phyloP scores from a whole-genome alignment of 1,284 basidiomycete genomes.

The Phlebopus sp. region DNA sequence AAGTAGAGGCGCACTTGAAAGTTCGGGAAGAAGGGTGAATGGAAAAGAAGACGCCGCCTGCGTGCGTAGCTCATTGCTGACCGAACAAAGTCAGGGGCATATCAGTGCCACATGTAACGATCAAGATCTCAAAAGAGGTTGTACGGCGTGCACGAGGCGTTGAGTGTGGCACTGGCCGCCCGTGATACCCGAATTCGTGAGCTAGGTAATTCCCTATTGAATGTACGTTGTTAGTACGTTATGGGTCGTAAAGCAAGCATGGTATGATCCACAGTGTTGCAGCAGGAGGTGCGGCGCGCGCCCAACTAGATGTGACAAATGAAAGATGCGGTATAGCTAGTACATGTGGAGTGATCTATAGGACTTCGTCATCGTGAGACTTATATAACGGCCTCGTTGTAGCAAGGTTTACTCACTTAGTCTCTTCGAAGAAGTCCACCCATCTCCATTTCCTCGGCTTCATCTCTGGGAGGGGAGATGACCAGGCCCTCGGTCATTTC shows the following conservation, averaged over 20 bases:
- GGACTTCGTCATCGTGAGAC: constrained; percentile 6
- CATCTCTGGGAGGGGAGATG: constrained; percentile 43
- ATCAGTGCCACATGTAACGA: constrained; percentile 18
- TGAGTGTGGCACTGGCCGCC: background rate
- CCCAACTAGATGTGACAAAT: constrained; percentile 17
- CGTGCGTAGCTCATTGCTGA: constrained; percentile 11
- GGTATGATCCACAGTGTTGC: constrained; percentile 2
- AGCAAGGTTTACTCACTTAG: constrained; percentile 21
- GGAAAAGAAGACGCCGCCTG: constrained; percentile 15
- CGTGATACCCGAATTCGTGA: too few species aligned
- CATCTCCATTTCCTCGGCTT: constrained; percentile 58
- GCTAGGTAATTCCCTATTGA: constrained; percentile 1
- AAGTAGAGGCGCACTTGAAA: background rate
- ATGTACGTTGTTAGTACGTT: constrained; percentile 3
- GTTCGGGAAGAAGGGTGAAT: constrained; percentile 13
- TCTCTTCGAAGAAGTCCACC: constrained; percentile 45
- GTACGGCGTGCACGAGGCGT: constrained; percentile 1
- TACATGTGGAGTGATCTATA: constrained; percentile 23
- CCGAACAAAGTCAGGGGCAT: constrained; percentile 6
- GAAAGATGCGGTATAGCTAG: constrained; percentile 10
- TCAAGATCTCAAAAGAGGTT: constrained; percentile 1
- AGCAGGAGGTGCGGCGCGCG: background rate
- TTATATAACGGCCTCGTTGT: background rate
- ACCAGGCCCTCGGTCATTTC: constrained; percentile 89
- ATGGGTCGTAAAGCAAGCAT: constrained; percentile 2